Evolutionary conservation across 306 rosid genomes (phyloP), one percentile per base, ranked within the genome.

Genomic region (Coriaria nepalensis): DNA sequence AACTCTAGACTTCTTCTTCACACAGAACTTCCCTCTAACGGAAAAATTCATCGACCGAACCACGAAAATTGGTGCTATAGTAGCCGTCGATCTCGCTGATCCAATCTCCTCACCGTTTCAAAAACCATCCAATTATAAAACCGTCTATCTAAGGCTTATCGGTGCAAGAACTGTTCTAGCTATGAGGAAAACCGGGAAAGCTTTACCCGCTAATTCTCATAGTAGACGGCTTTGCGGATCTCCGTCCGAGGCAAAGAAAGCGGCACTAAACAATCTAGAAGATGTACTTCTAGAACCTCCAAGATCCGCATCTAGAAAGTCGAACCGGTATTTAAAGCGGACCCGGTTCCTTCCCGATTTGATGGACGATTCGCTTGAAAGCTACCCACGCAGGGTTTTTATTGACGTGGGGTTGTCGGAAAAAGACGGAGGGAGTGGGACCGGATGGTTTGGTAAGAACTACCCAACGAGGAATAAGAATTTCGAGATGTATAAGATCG

Each of bases 251-350:
- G 78, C 84, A 0, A 87, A 77, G 59, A 75, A 70, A 63, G 77
- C 65, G 0, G 96, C 94, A 0, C 55, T 87, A 12, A 60, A 68
- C 65, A 67, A 87, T 6, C 84, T 82, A 0, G 94, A 87, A 54
- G 87, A 80, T 8, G 92, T 87, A 7, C 80, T 87, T 1, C 53
- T 87, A 4, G 96, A 82, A 42, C 96, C 96, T 0, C 94, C 96
- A 0, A 60, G 94, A 35, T 70, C 92, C 2, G 65, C 84, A 0
- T 87, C 92, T 2, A 60, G 73, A 33, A 82, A 73, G 10, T 87
- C 92, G 2, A 50, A 56, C 9, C 36, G 62, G 2, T 82, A 82
- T 15, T 53, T 71, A 58, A 81, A 79, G 36, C 56, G 71, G 29
- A 79, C 92, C 0, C 61, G 51, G 33, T 87, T 70, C 45, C 69